Conservation (phyloP, 306 rosid species). For the Quercus suber region DNA sequence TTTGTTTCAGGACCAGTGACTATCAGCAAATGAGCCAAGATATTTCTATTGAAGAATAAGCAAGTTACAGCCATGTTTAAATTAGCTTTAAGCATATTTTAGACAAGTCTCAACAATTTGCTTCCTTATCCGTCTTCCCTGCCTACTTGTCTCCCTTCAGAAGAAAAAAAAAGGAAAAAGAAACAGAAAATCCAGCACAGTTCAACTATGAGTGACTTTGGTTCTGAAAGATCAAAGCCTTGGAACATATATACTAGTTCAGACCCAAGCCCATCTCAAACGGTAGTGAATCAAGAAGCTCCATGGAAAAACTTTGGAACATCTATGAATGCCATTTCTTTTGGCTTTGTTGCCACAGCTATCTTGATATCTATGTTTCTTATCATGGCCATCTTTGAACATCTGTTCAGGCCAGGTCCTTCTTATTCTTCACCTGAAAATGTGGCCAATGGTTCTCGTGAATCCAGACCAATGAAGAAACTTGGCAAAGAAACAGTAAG, state of each 20-base stretch:
- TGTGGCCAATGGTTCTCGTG: conserved; percentile 34
- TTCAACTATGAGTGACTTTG: conserved; percentile 47
- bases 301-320: conserved; percentile 79
- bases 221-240: conserved; percentile 53
- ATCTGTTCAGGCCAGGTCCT: conserved; percentile 70
- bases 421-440: conserved; percentile 54
- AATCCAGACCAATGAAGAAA: conserved; percentile 42
- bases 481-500: conserved; percentile 56
- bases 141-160: not conserved
- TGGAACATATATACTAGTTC: conserved; percentile 64
- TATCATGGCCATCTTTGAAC: conserved; percentile 93
- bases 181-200: not conserved
- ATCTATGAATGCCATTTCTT: conserved; percentile 87
- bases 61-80: conserved; percentile 1
- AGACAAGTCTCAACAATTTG: conserved; percentile 10
- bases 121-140: conserved; percentile 3
- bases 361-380: conserved; percentile 90
- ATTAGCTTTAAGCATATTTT: not conserved
- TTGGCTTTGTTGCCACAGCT: conserved; percentile 95
- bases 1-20: conserved; percentile 34
- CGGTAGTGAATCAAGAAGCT: conserved; percentile 50
- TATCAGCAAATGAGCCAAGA: conserved; percentile 8
- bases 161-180: conserved; percentile 2
- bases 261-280: conserved; percentile 55
- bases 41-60: not conserved